Base-by-base conservation (phyloP, 2,329 filamentous ascomycete species). In the Alternaria arborescens region DNA sequence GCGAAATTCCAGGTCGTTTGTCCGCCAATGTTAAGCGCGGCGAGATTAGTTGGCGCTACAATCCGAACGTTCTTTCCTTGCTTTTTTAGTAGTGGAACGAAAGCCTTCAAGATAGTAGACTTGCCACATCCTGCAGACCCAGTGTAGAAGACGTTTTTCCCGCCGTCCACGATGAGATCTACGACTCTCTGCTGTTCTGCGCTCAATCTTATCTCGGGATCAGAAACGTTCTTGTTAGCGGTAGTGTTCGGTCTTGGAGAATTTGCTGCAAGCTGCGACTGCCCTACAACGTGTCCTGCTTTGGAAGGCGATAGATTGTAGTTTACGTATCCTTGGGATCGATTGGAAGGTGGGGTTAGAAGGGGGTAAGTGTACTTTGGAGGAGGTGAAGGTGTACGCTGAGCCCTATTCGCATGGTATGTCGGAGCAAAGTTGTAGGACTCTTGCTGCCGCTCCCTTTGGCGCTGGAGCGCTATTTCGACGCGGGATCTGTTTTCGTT, bases 101-200 rank as follows among this genome's bases (percentile, higher is more conserved):
- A 83, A 8, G 80, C 80, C 59, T 82, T 83, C 0, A 88, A 74
- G 2, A 87, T 83, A 0, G 85, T 85, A 0, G 84, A 86, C 68
- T 88, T 88, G 3, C 86, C 87, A 46, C 82, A 85, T 0, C 88
- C 88, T 14, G 87, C 88, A 0, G 86, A 87, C 8, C 88, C 88
- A 0, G 87, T 89, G 66, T 86, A 89, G 69, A 89, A 90, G 10
- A 89, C 85, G 55, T 89, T 89, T 2, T 70, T 62, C 0, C 86
- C 85, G 3, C 75, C 76, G 4, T 50, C 18, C 12, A 81, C 60
- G 26, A 88, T 86, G 0, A 86, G 74, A 1, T 86, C 76, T 0
- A 88, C 82, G 3, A 88, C 68, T 2, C 74, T 75, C 10, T 76
- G 70, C 67, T 87, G 84, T 66, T 87, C 84, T 6, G 75, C 65